Base-by-base conservation (phyloP, 257 asterid genomes). In the Przewalskia tangutica region DNA sequence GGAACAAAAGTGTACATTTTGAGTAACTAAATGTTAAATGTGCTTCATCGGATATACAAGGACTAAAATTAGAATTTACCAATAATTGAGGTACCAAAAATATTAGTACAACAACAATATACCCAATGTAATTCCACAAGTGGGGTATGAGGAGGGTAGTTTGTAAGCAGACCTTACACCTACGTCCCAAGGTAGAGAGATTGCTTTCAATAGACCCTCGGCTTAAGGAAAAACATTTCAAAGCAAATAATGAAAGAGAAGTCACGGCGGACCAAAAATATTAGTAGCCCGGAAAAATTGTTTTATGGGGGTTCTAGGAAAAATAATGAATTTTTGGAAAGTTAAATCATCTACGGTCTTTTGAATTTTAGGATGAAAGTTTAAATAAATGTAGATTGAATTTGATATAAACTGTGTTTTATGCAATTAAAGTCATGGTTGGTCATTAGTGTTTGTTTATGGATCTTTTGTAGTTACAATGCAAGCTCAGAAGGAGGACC, bases 381-480 rank as follows among this genome's bases (percentile, higher is more conserved):
- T 66, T 36, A 6, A 16, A 36, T 14, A 27, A 66, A 38, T 66
- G 23, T 66, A 13, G 51, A 13, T 66, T 66, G 76, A 66, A 66
- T 16, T 66, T 66, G 76, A 38, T 38, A 13, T 55, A 16, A 18
- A 32, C 46, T 53, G 18, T 51, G 3, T 58, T 32, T 53, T 51
- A 11, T 54, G 80, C 67, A 18, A 17, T 81, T 42, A 27, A 32
- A 53, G 18, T 17, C 13, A 7, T 3, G 2, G 18, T 66, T 27
- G 27, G 59, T 70, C 13, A 50, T 55, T 56, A 11, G 42, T 32
- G 71, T 63, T 63, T 32, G 44, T 32, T 16, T 85, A 51, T 78
- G 88, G 87, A 84, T 82, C 88, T 86, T 32, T 83, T 90, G 90
- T 89, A 86, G 76, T 66, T 7, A 38, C 76, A 38, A 66, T 66